Percentiles rank a stretch among this genome's conserved stretches.
These are phyloP conservation scores for Populus alba DNA, from an alignment of 345 rosid genomes.

Conservation along the genomic window DNA sequence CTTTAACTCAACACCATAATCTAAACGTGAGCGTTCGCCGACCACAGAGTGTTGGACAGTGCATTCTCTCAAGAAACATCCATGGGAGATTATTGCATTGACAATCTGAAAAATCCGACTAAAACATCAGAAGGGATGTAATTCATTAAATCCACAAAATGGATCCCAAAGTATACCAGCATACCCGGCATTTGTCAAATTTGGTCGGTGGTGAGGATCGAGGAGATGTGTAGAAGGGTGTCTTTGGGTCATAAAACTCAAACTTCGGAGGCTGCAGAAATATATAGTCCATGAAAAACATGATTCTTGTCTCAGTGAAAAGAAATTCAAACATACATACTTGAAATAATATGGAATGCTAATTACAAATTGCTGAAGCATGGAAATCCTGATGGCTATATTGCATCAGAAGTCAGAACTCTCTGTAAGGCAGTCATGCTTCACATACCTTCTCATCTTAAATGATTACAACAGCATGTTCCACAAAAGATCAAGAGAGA, in stretches of 20 bases:
- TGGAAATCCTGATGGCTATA: neutral
- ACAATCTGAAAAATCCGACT: conserved; percentile 48
- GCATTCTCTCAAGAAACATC: conserved; percentile 93
- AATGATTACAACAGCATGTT: neutral
- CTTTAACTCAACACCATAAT: conserved; percentile 80
- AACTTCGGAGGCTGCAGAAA: conserved; percentile 64
- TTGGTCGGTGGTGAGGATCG: conserved; percentile 86
- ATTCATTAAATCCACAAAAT: conserved; percentile 7
- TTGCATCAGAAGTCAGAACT: neutral
- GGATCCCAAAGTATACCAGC: conserved; percentile 10
- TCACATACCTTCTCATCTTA: neutral
- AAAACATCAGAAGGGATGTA: conserved; percentile 16
- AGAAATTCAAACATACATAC: neutral
- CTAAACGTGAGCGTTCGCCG: conserved; percentile 90
- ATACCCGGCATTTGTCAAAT: conserved; percentile 74
- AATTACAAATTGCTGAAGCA: neutral
- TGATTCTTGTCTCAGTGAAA: neutral
- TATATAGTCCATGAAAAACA: neutral
- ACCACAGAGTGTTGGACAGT: conserved; percentile 66
- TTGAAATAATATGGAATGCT: neutral
- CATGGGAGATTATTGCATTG: conserved; percentile 85
- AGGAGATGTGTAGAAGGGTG: conserved; percentile 92
- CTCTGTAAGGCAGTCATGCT: neutral
- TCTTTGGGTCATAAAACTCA: conserved; percentile 80
- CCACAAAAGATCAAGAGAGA: neutral